A percentile compares a stretch with the other conserved stretches of the same genome.
Evolutionary conservation across 306 rosid genomes (phyloP).

Genomic region (Astragalus glycyphyllos): DNA sequence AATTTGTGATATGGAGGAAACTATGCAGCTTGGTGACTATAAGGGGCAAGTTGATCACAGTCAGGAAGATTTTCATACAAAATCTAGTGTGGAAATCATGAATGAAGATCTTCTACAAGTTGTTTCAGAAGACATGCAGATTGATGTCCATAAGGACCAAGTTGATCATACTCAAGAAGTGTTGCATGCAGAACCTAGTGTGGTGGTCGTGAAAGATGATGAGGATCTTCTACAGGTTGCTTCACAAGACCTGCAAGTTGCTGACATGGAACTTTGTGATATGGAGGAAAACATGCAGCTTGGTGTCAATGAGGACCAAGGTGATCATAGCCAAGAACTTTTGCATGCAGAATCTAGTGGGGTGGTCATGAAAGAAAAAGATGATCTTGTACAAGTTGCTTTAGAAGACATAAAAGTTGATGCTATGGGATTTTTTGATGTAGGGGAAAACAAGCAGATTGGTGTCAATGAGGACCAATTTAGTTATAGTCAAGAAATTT

Average conservation of each 20-base stretch:
- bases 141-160: slow-evolving; percentile 7
- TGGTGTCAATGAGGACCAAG: slow-evolving; percentile 17
- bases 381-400: too few species aligned
- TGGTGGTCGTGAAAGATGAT: neutral
- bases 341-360: too few species aligned
- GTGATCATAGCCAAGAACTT: neutral
- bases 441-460: too few species aligned
- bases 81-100: neutral
- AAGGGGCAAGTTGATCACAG: neutral
- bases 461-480: too few species aligned
- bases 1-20: neutral
- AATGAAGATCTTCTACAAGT: neutral
- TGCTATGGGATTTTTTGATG: too few species aligned
- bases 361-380: too few species aligned
- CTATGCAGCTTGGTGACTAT: slow-evolving; percentile 2
- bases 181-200: neutral
- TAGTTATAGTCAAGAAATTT: too few species aligned
- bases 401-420: too few species aligned
- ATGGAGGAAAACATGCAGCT: neutral
- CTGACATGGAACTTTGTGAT: too few species aligned
- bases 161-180: neutral
- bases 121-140: neutral
- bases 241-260: neutral
- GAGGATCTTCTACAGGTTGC: neutral
- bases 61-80: neutral